Evolutionary conservation across 352 stramenopile genomes (phyloP), one percentile per base, ranked within the genome.

Genomic region (Aphanomyces invadans): DNA sequence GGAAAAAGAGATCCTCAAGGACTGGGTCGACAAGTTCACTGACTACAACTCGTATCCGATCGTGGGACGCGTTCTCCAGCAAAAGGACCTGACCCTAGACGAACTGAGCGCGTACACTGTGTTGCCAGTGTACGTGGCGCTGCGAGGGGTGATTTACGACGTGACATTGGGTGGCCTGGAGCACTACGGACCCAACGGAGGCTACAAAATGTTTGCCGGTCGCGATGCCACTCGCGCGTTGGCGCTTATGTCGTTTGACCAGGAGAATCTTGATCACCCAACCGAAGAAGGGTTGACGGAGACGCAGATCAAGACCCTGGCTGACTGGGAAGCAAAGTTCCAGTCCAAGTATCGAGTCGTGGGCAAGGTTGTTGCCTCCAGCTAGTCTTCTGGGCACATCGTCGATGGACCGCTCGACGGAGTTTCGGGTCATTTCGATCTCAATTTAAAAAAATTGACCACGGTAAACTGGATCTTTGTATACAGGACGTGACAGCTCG

Each of bases 241-340:
- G 46, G 95, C 95, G 19, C 92, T 96, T 70, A 98, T 99, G 95
- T 98, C 94, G 69, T 97, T 99, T 70, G 81, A 97, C 65, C 80
- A 92, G 28, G 89, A 95, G 29, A 84, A 97, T 77, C 68, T 98
- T 29, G 91, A 97, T 71, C 96, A 97, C 74, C 80, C 85, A 45
- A 86, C 76, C 70, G 77, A 98, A 38, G 86, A 88, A 42, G 90
- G 97, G 75, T 80, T 99, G 55, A 90, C 84, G 3, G 88, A 97
- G 49, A 86, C 89, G 68, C 88, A 99, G 73, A 72, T 84, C 49
- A 96, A 97, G 73, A 94, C 96, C 38, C 84, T 99, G 46, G 76
- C 76, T 7, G 96, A 99, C 75, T 99, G 97, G 97, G 91, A 97
- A 62, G 88, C 89, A 62, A 98, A 97, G 71, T 98, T 99, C 74